Evolutionary conservation across 2,329 filamentous ascomycete genomes (phyloP).

Genomic region (Eurotiales sp.): DNA sequence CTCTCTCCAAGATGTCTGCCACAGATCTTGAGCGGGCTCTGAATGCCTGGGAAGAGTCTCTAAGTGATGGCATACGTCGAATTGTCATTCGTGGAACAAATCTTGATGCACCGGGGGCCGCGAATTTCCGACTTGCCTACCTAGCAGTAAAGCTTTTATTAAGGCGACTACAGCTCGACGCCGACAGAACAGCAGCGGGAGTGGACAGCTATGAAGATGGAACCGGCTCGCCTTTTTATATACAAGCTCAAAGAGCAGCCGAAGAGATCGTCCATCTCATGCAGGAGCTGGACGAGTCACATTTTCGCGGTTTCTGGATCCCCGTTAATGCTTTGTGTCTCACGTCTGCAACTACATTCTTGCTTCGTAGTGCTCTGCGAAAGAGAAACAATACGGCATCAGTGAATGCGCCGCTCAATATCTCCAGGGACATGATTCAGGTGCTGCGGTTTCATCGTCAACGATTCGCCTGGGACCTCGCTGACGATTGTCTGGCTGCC

Average conservation of each 20-base stretch:
- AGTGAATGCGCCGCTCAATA: conserved; percentile 39
- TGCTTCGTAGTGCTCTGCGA: conserved; percentile 49
- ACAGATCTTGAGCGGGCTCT: conserved; percentile 36
- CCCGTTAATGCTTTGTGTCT: conserved; percentile 47
- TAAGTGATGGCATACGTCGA: conserved; percentile 36
- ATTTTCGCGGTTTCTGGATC: conserved; percentile 51
- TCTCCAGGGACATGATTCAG: conserved; percentile 42
- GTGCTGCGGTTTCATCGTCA: conserved; percentile 40
- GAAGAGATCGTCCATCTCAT: conserved; percentile 50
- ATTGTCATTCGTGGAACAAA: conserved; percentile 43
- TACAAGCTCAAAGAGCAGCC: conserved; percentile 43
- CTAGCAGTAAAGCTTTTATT: conserved; percentile 47
- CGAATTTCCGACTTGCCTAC: conserved; percentile 52
- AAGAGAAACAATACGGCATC: conserved; percentile 33
- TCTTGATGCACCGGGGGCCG: conserved; percentile 42
- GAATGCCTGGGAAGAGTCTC: conserved; percentile 44
- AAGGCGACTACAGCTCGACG: conserved; percentile 47
- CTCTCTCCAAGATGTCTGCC: conserved; percentile 17
- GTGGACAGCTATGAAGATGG: conserved; percentile 13
- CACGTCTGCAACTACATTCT: conserved; percentile 49
- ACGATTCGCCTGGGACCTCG: conserved; percentile 47
- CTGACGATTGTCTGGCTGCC: conserved; percentile 48
- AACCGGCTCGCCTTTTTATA: conserved; percentile 30
- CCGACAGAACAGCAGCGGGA: conserved; percentile 24
- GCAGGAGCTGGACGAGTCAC: conserved; percentile 43